Base-by-base conservation (phyloP, 768 basidiomycete species). In the Basidioascus undulatus region DNA sequence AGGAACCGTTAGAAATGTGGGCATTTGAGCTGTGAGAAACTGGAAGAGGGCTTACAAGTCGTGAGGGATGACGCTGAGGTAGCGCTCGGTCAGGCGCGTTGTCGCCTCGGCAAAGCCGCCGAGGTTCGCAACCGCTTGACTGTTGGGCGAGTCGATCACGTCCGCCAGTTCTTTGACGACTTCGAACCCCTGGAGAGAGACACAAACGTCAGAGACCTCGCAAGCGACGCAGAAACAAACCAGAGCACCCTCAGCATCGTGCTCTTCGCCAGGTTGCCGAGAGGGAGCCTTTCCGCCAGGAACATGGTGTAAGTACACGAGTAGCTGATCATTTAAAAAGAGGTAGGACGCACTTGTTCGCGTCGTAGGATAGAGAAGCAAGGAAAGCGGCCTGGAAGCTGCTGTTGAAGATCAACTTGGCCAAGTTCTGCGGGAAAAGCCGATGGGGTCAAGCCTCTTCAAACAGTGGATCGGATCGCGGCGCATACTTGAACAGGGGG, bases 341-440 rank as follows among this genome's bases (percentile, higher is more conserved):
- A n/a, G n/a, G n/a, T n/a, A n/a, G n/a, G n/a, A n/a, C n/a, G n/a
- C n/a, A n/a, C 28, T 72, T 73, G 48, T 66, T 65, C 4, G 71
- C 71, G 49, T 73, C 71, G 45, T 73, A 73, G 46, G 72, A 71
- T 68, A 73, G 70, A 5, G 68, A 66, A 13, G 67, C 66, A 50
- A 73, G 53, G 32, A 63, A 61, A 0, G 67, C 68, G 36, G 67
- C 62, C 19, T 72, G 67, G 43, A 71, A 49, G 20, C 69, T 70
- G 43, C 6, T 39, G 31, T 50, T 48, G 44, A 50, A 48, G 34
- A 50, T 50, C 23, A 49, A 41, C 26, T 44, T 42, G 27, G 43
- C 40, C 16, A 48, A 35, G 30, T 23, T 34, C 41, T 48, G 32
- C 3, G 16, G 10, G 20, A n/a, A 19, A 28, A n/a, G 18, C 27